Base-by-base conservation (phyloP, 805 yeast species). In the Suhomyces canberraensis region DNA sequence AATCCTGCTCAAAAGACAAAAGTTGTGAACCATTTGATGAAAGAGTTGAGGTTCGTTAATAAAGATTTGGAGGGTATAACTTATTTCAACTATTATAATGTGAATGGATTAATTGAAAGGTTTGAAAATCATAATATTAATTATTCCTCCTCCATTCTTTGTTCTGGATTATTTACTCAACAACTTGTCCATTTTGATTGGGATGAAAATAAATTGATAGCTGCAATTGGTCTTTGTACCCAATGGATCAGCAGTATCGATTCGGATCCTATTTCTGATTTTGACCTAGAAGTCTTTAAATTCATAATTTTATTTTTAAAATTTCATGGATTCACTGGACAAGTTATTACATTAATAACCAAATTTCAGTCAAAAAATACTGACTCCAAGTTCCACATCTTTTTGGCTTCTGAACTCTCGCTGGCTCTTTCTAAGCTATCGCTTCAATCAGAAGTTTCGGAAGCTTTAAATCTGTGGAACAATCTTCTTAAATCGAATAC, bases 201-300 rank as follows among this genome's bases (percentile, higher is more conserved):
- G 54, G 45, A 50, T 26, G 55, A 56, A 15, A 34, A 37, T 5
- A 29, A 29, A 9, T n/a, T 39, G 16, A 22, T 8, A 2, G 16
- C 11, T 8, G 21, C 19, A 4, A 18, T 52, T 3, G 24, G 30
- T 2, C 22, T 27, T 5, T 42, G 52, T 33, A 40, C 42, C 21
- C 35, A 20, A 18, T 51, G 54, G 52, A 21, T 29, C 19, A 29
- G 11, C 37, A 37, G 4, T 25, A 15, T 16, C 13, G 29, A n/a
- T 34, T 20, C 13, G 16, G 32, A 11, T 28, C 17, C 14, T 24
- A 14, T 20, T 28, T 30, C 13, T 9, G 9, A 38, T 0, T 54
- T 54, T 41, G 75, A 71, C 36, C 33, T 44, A 16, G 54, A 54
- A 4, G 54, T 72, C 11, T 31, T 66, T 15, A 30, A 35, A 11